Evolutionary conservation across 805 yeast genomes (phyloP), one percentile per base, ranked within the genome.

Genomic region (Yamadazyma akitaensis): DNA sequence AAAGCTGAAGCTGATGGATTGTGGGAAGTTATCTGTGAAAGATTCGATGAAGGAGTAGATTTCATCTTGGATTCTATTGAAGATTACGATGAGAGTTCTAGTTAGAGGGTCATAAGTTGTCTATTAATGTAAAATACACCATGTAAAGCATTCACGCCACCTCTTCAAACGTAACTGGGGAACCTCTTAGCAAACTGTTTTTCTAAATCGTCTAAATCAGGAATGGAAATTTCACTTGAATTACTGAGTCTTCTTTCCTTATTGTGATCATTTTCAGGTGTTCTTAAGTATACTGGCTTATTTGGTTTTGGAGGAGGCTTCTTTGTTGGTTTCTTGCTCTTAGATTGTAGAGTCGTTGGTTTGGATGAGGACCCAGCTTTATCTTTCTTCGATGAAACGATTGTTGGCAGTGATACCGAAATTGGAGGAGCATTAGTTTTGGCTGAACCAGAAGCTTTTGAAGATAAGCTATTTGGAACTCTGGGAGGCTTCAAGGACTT

Each of bases 11-110:
- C 74, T 21, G 92, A 85, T 55, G 90, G 92, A 1, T 60, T 91
- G 48, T 84, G 81, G 67, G 86, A 85, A 50, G 80, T 88, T 12
- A 76, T 89, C 44, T 83, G 82, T 50, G 97, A 88, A 61, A 73
- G 90, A 60, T 87, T 88, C 54, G 89, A 85, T 26, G 97, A 90
- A 58, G 87, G 91, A 1, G 76, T 86, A 14, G 96, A 88, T 58
- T 91, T 89, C 60, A 80, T 92, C 34, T 66, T 84, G 52, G 96
- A 88, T 57, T 81, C 90, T 1, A 72, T 87, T 49, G 91, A 87
- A 57, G 94, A 52, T 24, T 52, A 43, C 37, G 51, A 47, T 10
- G 53, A 50, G 13, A 48, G 49, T 24, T 45, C 46, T 9, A 42
- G 26, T 42, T 42, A 28, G n/a, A 24, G 33, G 8, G 37, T 31